Evolutionary conservation across 192 early-diverging fungal genomes (phyloP), one percentile per base, ranked within the genome.

Genomic region (Gonapodya prolifera): DNA sequence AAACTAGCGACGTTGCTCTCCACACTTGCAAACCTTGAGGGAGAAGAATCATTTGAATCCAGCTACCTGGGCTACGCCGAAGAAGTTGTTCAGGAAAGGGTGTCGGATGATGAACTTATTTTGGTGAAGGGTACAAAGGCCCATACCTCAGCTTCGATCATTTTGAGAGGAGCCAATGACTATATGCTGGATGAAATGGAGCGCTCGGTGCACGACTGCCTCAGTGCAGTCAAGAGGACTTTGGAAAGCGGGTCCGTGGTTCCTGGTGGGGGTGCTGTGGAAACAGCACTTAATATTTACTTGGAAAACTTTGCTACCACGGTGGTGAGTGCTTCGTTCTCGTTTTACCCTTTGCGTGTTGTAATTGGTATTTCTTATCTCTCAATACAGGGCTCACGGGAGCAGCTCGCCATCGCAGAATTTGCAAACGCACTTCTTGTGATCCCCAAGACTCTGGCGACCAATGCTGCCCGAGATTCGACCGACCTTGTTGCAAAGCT

Each of bases 141-240:
- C 34, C 93, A 95, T 83, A 90, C 87, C 17, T 91, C 95, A 0
- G 89, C 96, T 29, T 97, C 95, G 23, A 91, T 99, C 35, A 95
- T 99, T 79, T 88, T 99, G 81, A 96, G 98, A 79, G 98, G 98
- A 33, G 96, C 98, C 70, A 99, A 98, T 83, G 98, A 99, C 81
- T 99, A 92, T 80, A 97, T 98, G 96, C 86, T 99, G 71, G 98
- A 99, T 77, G 98, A 99, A 86, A 98, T 99, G 96, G 98, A 99
- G 83, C 89, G 98, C 73, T 93, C 95, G 30, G 80, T 99, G 77
- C 98, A 99, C 80, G 98, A 99, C 85, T 87, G 91, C 45, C 79
- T 99, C 78, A 96, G 94, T 80, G 95, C 95, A 18, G 95, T 99
- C 71, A 98, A 98, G 90, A 88, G 98, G 31, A 97, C 96, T 1